Percentiles rank a stretch among this genome's conserved stretches.
Conservation (phyloP, 2,329 filamentous ascomycete species). For the Bisporella sp. region DNA sequence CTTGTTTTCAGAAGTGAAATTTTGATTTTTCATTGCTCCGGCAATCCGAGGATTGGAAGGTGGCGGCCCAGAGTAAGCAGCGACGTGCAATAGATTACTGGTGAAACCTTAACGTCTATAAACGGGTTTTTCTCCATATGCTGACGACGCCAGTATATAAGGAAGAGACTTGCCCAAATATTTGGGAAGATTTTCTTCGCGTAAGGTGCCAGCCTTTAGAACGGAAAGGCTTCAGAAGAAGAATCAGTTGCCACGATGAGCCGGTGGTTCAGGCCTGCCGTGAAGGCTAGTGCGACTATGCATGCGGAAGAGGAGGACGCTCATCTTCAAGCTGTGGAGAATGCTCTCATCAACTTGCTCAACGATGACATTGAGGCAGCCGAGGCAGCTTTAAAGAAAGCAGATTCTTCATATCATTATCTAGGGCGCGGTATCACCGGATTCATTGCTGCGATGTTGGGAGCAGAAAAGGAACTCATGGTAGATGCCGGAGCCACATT, state of each 20-base stretch:
- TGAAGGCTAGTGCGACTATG: conserved; percentile 17
- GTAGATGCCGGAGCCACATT: conserved; percentile 69
- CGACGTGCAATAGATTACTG: no score
- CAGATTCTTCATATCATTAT: conserved; percentile 80
- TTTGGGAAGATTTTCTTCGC: no score
- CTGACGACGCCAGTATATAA: no score
- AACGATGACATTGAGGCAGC: conserved; percentile 86
- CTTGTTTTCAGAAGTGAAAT: no score
- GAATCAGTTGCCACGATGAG: conserved; percentile 18
- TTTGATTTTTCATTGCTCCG: no score
- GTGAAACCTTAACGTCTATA: no score
- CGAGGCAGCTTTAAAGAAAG: conserved; percentile 62
- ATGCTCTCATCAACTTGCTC: conserved; percentile 67
- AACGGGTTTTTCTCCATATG: no score
- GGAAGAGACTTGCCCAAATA: no score
- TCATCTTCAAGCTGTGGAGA: conserved; percentile 53
- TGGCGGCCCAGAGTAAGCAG: no score
- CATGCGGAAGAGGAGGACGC: conserved; percentile 38
- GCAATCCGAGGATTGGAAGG: no score
- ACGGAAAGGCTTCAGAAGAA: conserved; percentile 2
- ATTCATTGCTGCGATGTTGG: conserved; percentile 80
- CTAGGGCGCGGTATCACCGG: conserved; percentile 74
- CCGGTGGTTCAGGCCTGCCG: conserved; percentile 23
- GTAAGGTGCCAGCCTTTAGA: not conserved
- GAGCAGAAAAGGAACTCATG: conserved; percentile 90